Evolutionary conservation across 106 monocot genomes (phyloP).

Genomic region (Triglochin maritima): DNA sequence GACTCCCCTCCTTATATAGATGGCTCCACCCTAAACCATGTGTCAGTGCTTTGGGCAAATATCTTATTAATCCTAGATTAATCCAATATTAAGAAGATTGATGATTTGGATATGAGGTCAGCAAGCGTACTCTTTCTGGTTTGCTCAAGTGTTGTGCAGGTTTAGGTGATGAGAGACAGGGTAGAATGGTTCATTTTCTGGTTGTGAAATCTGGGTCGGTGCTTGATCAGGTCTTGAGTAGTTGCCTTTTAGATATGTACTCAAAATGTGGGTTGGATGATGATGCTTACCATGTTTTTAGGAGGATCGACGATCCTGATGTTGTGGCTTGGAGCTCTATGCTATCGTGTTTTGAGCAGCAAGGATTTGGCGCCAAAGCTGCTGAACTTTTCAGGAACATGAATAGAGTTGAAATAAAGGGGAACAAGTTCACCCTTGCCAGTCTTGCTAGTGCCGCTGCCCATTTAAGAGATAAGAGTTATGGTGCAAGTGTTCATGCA

Average conservation of each 20-base stretch:
- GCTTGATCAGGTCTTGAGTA: constrained; percentile 23
- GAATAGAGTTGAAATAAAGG: constrained; percentile 7
- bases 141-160: constrained; percentile 24
- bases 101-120: constrained; percentile 13
- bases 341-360: constrained; percentile 27
- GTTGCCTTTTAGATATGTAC: constrained; percentile 46
- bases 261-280: constrained; percentile 24
- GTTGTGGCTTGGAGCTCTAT: constrained; percentile 44
- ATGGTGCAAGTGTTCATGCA: constrained; percentile 14
- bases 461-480: constrained; percentile 9
- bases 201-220: constrained; percentile 29
- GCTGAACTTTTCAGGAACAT: constrained; percentile 21
- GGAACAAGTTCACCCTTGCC: constrained; percentile 28
- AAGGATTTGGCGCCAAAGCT: constrained; percentile 21
- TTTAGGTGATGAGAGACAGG: constrained; percentile 16
- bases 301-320: constrained; percentile 21
- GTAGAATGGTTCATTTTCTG: constrained; percentile 25
- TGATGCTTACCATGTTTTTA: constrained; percentile 27
- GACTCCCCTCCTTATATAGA: too few species aligned
- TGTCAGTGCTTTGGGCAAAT: too few species aligned
- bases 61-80: too few species aligned
- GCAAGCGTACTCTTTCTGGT: constrained; percentile 20
- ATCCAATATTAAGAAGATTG: too few species aligned
- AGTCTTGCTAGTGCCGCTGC: constrained; percentile 22
- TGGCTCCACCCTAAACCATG: too few species aligned